Conservation (phyloP, 108 stramenopile species). For the Conticribra guillardii region DNA sequence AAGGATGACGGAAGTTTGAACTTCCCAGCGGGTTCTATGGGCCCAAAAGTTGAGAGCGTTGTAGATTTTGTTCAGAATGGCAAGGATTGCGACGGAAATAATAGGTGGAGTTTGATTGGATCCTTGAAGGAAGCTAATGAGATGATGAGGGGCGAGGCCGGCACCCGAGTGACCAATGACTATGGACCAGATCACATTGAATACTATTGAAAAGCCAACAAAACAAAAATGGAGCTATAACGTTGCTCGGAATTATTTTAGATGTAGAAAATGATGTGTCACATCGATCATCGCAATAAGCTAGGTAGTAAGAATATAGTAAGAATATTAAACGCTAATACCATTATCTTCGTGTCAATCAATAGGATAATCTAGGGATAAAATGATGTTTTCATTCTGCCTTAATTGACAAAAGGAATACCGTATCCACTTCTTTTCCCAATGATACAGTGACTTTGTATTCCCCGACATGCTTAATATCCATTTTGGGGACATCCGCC, state of each 20-base stretch:
- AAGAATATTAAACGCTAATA: no score
- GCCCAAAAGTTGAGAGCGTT: conserved; percentile 45
- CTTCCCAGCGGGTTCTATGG: conserved; percentile 50
- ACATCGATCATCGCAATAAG: no score
- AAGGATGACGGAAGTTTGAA: not conserved
- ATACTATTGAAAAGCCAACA: conserved; percentile 21
- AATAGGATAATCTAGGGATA: no score
- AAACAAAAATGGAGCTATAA: no score
- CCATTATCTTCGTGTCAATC: no score
- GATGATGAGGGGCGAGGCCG: conserved; percentile 34
- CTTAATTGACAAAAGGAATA: conserved; percentile 49
- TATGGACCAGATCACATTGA: conserved; percentile 36
- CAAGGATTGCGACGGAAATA: not conserved
- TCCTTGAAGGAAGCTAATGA: conserved; percentile 41
- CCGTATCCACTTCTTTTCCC: conserved; percentile 56
- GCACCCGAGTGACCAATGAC: conserved; percentile 36
- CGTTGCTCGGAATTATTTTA: no score
- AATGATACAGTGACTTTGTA: conserved; percentile 58
- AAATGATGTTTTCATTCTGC: no score
- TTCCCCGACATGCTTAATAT: conserved; percentile 74
- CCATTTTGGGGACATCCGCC: conserved; percentile 54
- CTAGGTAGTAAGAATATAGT: no score
- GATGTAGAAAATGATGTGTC: no score
- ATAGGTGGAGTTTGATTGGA: conserved; percentile 45
- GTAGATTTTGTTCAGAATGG: conserved; percentile 41